Percentiles rank a stretch among this genome's conserved stretches.
These are phyloP conservation scores for Nicotiana tomentosiformis DNA, from an alignment of 257 asterid species.

Conservation along the genomic window DNA sequence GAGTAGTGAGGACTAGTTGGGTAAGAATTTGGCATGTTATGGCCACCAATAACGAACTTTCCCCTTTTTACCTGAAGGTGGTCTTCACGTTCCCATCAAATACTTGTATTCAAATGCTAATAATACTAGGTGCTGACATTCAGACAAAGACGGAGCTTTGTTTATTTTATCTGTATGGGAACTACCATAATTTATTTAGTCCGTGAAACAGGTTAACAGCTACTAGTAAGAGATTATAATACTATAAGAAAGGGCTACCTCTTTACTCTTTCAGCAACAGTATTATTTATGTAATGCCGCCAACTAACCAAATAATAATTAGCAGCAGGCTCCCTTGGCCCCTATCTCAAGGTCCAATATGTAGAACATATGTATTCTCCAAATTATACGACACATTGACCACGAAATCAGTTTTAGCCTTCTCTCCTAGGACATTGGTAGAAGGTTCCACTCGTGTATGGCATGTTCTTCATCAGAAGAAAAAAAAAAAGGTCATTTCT, in stretches of 20 bases:
- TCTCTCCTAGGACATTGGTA: neutral
- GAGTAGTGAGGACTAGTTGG: neutral
- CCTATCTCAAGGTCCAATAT: neutral
- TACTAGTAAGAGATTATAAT: neutral
- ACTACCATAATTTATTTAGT: neutral
- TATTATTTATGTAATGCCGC: neutral
- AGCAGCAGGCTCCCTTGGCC: neutral
- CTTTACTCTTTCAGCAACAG: neutral
- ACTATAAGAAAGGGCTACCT: neutral
- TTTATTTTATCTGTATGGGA: conserved; percentile 5
- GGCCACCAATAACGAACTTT: conserved; percentile 11
- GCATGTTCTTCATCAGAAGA: neutral
- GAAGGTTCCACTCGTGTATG: neutral
- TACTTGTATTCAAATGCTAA: neutral
- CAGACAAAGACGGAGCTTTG: neutral
- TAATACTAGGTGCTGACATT: neutral
- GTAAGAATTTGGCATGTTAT: conserved; percentile 6
- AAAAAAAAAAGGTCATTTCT: neutral
- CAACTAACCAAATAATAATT: neutral
- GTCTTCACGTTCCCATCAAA: conserved; percentile 8
- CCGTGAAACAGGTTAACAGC: neutral
- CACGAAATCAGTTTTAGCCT: neutral
- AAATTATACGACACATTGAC: neutral
- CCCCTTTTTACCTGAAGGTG: neutral
- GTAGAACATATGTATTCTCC: neutral